Evolutionary conservation across 805 yeast species (phyloP), one percentile per base, ranked within the genome.

Genomic region (Clavispora asparagi): DNA sequence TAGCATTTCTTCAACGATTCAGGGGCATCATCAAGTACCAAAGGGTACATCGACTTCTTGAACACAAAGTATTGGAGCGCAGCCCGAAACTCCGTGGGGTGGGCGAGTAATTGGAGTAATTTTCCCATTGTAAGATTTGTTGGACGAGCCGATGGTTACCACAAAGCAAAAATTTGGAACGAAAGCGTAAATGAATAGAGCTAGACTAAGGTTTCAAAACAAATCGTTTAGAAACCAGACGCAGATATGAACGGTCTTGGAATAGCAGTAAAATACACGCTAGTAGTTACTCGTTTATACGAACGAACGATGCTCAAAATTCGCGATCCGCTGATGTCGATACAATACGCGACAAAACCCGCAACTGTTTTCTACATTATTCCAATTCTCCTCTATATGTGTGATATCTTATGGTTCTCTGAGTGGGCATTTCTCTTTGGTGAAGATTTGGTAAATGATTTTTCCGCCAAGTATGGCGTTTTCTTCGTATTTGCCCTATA

Each of bases 51-150:
- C 2, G 80, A 71, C 50, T 74, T 66, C 57, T 86, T 78, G 67
- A 83, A 79, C 25, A 37, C 44, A 30, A 66, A 72, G 66, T 83
- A 67, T 54, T 84, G 87, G 43, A 86, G 52, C 8, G 78, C 91
- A 9, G 95, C 80, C 49, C 71, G 72, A 51, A 87, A 64, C 64
- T 88, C 96, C 38, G 68, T 53, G 11, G 96, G 96, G 64, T 88
- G 96, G 11, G 70, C 50, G 6, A 81, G 54, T 43, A 89, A 66
- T 56, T 85, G 81, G 11, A 71, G 41, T 10, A 81, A 39, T 63
- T 85, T 86, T 10, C 83, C 83, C 88, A 83, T 83, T 17, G 29
- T 45, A 16, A 11, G 14, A 7, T 37, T 31, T 7, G 12, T 31
- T n/a, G 16, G 35, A 31, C 35, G 4, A 31, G 35, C 6, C 17